Evolutionary conservation across 108 stramenopile genomes (phyloP), one percentile per base, ranked within the genome.

Genomic region (Fistulifera pelliculosa): DNA sequence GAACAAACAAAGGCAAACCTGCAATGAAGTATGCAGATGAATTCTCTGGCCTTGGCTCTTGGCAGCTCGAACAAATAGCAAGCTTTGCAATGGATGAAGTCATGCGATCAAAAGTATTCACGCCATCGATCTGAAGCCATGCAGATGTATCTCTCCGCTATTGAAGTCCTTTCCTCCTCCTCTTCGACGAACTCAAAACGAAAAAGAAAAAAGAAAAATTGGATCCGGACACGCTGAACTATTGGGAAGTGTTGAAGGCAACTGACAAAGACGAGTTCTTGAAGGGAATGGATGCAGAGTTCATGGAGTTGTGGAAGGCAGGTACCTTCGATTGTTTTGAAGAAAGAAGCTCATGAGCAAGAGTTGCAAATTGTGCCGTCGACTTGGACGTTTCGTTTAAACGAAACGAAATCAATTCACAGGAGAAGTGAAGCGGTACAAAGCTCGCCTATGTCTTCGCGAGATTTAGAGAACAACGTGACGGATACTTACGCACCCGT

Each of bases 331-430:
- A 44, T 60, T 21, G 64, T 77, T 1, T 3, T 14, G 1, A 27
- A 38, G n/a, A 11, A 26, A 1, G 28, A 59, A 0, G 27, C 24
- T 2, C 44, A 26, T 51, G 22, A 3, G 10, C 26, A 4, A 0
- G n/a, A 10, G 0, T 2, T 8, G 22, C 54, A 66, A n/a, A 61
- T 77, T 7, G 27, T 76, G 0, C 72, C 73, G 5, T 56, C 56
- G 15, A 64, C 56, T 0, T 77, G 80, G 76, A 61, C 67, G 4
- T 73, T 75, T 52, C 51, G 54, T 1, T 21, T n/a, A n/a, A n/a
- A n/a, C 64, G 41, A 79, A 83, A 47, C 58, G 77, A 0, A 66
- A 47, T 38, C 80, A 73, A 0, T 16, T n/a, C 19, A 65, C 69
- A 58, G 72, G 79, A 0, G 26, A 38, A 23, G 27, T 72, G 0